Percentiles rank a stretch among this genome's conserved stretches.
Conservation (phyloP, 75 land plant genomes). For the Pinus albicaulis region DNA sequence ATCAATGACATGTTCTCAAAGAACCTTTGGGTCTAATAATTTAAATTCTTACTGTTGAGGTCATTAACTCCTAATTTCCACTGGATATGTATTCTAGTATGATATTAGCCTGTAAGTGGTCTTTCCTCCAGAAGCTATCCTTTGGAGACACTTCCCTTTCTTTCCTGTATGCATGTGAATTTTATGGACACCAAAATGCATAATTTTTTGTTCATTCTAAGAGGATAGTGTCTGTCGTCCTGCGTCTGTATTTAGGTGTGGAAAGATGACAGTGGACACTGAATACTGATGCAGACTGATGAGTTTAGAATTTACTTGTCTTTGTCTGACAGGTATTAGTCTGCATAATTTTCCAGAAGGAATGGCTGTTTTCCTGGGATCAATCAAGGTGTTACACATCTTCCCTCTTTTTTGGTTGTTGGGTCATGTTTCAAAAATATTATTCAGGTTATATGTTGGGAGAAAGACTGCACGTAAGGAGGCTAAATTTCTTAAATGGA, state of each 20-base stretch:
- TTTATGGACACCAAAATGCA: background rate
- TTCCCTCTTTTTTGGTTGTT: background rate
- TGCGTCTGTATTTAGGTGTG: background rate
- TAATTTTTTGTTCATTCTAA: background rate
- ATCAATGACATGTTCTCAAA: background rate
- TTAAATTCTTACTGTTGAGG: background rate
- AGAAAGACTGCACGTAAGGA: background rate
- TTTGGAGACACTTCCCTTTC: background rate
- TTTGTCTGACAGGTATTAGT: conserved; percentile 71
- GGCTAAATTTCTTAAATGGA: background rate
- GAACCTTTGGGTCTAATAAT: background rate
- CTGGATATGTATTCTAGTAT: background rate
- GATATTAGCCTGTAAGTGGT: background rate
- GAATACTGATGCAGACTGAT: background rate
- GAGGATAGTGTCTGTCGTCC: background rate
- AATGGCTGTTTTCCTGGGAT: conserved; percentile 98
- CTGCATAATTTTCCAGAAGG: conserved; percentile 99
- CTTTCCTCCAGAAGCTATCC: background rate
- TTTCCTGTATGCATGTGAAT: background rate
- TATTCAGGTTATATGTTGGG: background rate
- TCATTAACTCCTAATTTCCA: background rate
- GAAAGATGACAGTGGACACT: background rate
- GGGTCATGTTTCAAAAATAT: background rate
- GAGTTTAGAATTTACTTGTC: background rate
- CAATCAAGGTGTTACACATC: conserved; percentile 64